These are phyloP conservation scores for Metschnikowia aberdeeniae DNA, from an alignment of 805 yeast species.

Conservation along the genomic window DNA sequence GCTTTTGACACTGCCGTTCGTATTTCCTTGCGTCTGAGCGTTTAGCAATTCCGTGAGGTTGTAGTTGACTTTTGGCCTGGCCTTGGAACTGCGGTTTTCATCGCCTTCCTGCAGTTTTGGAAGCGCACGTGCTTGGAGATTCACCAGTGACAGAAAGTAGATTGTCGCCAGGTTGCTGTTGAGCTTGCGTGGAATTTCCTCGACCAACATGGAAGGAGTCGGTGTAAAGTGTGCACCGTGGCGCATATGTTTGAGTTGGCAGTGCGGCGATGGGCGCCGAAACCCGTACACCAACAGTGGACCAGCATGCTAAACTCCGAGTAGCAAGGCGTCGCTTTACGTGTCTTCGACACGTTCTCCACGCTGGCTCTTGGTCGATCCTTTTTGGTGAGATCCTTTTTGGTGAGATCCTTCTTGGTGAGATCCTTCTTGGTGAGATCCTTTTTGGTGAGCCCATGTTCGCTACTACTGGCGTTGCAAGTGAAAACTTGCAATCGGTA, in stretches of 20 bases:
- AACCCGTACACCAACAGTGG: slow-evolving; percentile 4
- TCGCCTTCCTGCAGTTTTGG: slow-evolving; percentile 16
- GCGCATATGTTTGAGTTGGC: not conserved
- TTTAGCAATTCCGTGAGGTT: slow-evolving; percentile 41
- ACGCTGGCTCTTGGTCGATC: no score
- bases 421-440: no score
- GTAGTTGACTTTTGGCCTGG: slow-evolving; percentile 42
- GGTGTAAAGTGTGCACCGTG: not conserved
- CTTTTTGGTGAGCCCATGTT: no score
- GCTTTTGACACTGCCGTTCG: slow-evolving; percentile 18
- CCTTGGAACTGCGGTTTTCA: slow-evolving; percentile 25
- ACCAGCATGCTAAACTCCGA: no score
- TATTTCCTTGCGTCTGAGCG: slow-evolving; percentile 36
- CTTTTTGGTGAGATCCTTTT: no score
- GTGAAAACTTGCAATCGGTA: not conserved
- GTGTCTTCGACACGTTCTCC: no score
- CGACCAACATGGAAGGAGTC: slow-evolving; percentile 33
- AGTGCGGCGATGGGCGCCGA: not conserved
- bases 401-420: no score
- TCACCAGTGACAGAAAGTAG: slow-evolving; percentile 39
- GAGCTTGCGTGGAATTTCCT: slow-evolving; percentile 36
- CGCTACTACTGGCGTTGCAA: no score
- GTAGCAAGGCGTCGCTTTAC: no score
- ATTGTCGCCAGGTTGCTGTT: slow-evolving; percentile 33
- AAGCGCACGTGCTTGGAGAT: slow-evolving; percentile 37